Evolutionary conservation across 495 filamentous ascomycete species (phyloP), one percentile per base, ranked within the genome.

Genomic region (Chaetomium tenue): DNA sequence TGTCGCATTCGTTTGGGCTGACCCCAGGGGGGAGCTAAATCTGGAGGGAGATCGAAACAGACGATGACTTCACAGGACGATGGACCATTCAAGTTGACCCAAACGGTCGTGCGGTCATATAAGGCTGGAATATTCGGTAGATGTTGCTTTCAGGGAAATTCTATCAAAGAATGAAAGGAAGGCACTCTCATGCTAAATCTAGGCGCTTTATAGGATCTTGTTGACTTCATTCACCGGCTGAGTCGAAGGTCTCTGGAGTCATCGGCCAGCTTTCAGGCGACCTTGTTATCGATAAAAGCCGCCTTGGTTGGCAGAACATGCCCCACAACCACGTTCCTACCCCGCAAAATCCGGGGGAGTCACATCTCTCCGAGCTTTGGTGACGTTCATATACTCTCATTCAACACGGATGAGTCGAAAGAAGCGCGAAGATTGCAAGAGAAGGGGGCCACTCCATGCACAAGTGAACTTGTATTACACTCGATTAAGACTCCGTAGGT

Each of bases 231-330:
- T 72, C 70, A 70, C 72, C 72, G 72, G 60, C 50, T 74, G 72
- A 75, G 72, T 74, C 73, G 68, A 68, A 67, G 60, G 59, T 63
- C 39, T 40, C 39, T 65, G 70, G 70, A 72, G 70, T 72, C 70
- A 72, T 67, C 59, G 52, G 26, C 7, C 33, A 6, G 16, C 18
- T 8, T 4, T 5, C 7, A 60, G 23, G 44, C 28, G 37, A 50
- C 46, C 6, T 5, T 8, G n/a, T 62, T 65, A 65, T 65, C 66
- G 66, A 63, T 68, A 68, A 65, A 9, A 26, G 28, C 15, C 0
- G 23, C 48, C 48, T 25, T 25, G 23, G 9, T 30, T 30, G 28
- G 1, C 9, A 26, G 48, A 15, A 9, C 5, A 26, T 9, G 48
- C 48, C 48, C 23, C 22, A 26, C 48, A 52, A 52, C 48, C 48